Base-by-base conservation (phyloP, 2,329 filamentous ascomycete genomes). In the Cyphellophora europaea region DNA sequence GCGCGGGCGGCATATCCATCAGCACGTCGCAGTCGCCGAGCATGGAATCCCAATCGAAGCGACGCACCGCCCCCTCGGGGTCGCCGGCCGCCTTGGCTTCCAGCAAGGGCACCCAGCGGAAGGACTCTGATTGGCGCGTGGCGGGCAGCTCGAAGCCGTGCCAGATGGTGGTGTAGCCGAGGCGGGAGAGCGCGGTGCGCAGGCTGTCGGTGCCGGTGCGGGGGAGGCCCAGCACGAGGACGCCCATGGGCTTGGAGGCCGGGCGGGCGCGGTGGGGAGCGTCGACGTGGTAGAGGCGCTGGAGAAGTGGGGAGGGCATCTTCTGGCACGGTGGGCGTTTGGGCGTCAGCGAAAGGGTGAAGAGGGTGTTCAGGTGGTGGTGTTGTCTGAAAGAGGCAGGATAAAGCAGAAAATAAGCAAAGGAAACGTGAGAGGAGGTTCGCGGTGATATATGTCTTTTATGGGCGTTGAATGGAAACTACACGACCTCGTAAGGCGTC, bases 191-290 rank as follows among this genome's bases (percentile, higher is more conserved):
- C 10, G 34, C 37, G 10, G 11, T 12, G 8, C 30, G 16, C 18
- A 40, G 19, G 11, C 33, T 30, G 18, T 32, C 19, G 17, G 37
- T 40, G 11, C 37, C 37, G n/a, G 35, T 23, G 5, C 37, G 37
- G 12, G 33, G 27, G 11, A 37, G 33, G 19, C 33, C 33, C n/a
- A 37, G 28, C n/a, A 19, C n/a, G n/a, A 40, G 29, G 8, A 40
- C 34, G 10, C 27, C 16, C 34, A 40, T 37, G 2, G 32, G 31
- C 13, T n/a, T 13, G 10, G 18, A 13, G 4, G 16, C 10, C 11
- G 28, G 19, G 17, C 35, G 30, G 4, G 19, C n/a, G n/a, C n/a
- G n/a, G n/a, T n/a, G n/a, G n/a, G n/a, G n/a, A n/a, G n/a, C n/a
- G n/a, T n/a, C n/a, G n/a, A n/a, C n/a, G n/a, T n/a, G n/a, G n/a